Evolutionary conservation across 2,329 filamentous ascomycete species (phyloP).

Genomic region (Tolypocladium ophioglossoides): DNA sequence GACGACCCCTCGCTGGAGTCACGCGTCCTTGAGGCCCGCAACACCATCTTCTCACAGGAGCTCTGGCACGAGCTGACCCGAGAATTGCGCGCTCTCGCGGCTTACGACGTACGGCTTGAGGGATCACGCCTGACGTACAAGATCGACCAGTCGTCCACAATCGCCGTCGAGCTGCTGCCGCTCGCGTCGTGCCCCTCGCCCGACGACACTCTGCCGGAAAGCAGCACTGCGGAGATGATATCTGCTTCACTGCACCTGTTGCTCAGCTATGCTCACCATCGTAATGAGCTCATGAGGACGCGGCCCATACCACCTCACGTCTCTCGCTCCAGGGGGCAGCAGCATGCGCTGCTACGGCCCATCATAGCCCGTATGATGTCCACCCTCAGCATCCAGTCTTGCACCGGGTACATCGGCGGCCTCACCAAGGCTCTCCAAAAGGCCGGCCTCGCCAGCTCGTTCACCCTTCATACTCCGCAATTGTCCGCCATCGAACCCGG

Average conservation of each 20-base stretch:
- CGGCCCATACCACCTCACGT: constrained; percentile 36
- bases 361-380: constrained; percentile 39
- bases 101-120: constrained; percentile 57
- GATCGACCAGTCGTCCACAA: constrained; percentile 35
- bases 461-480: constrained; percentile 29
- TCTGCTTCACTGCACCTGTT: constrained; percentile 63
- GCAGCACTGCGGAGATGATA: constrained; percentile 52
- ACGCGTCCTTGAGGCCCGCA: constrained; percentile 62
- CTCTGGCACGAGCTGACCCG: constrained; percentile 82
- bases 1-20: constrained; percentile 48
- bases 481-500: constrained; percentile 15
- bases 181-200: constrained; percentile 30
- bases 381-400: constrained; percentile 26
- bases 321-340: constrained; percentile 24
- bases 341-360: constrained; percentile 40
- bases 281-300: constrained; percentile 60
- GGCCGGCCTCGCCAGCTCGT: constrained; percentile 33
- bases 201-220: constrained; percentile 26
- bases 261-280: constrained; percentile 67
- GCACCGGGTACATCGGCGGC: constrained; percentile 30
- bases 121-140: constrained; percentile 47
- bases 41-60: constrained; percentile 75
- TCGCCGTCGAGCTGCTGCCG: constrained; percentile 59
- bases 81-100: constrained; percentile 64
- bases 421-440: constrained; percentile 32